phyloP scores from a whole-genome alignment of 805 yeast genomes.

The Tetrapisispora namnaoensis region DNA sequence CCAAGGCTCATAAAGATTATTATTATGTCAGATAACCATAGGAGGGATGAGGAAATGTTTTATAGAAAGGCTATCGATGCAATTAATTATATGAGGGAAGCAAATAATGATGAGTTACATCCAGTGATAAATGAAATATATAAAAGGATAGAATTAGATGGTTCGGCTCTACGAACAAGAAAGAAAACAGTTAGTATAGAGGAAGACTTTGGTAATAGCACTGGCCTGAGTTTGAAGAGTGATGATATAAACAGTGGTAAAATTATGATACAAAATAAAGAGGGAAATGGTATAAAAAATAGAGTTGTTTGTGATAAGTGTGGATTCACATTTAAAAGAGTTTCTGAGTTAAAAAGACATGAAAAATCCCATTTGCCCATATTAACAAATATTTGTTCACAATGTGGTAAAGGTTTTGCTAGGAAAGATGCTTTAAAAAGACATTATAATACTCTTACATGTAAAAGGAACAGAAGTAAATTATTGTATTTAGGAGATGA shows the following conservation, averaged over 20 bases:
- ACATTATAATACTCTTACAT: slow-evolving; percentile 63
- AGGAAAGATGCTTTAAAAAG: slow-evolving; percentile 72
- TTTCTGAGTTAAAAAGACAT: slow-evolving; percentile 63
- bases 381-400: slow-evolving; percentile 63
- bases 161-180: no score
- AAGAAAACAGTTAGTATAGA: no score
- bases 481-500: slow-evolving; percentile 24
- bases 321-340: slow-evolving; percentile 49
- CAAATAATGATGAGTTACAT: slow-evolving; percentile 8
- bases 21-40: background rate
- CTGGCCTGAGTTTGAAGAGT: background rate
- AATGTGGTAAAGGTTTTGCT: slow-evolving; percentile 75
- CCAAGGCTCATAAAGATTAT: background rate
- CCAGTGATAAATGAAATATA: slow-evolving; percentile 11
- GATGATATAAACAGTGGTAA: background rate
- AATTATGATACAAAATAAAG: background rate
- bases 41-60: slow-evolving; percentile 13
- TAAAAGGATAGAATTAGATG: slow-evolving; percentile 5
- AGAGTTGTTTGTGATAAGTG: slow-evolving; percentile 43
- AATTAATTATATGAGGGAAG: slow-evolving; percentile 10
- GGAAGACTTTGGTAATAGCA: background rate
- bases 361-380: slow-evolving; percentile 60
- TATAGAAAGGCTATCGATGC: slow-evolving; percentile 22
- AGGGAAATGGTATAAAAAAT: background rate
- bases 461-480: slow-evolving; percentile 59